A percentile compares a stretch with the other conserved stretches of the same genome.
Evolutionary conservation across 2,329 filamentous ascomycete species (phyloP).

Genomic region (Venturia aucupariae): DNA sequence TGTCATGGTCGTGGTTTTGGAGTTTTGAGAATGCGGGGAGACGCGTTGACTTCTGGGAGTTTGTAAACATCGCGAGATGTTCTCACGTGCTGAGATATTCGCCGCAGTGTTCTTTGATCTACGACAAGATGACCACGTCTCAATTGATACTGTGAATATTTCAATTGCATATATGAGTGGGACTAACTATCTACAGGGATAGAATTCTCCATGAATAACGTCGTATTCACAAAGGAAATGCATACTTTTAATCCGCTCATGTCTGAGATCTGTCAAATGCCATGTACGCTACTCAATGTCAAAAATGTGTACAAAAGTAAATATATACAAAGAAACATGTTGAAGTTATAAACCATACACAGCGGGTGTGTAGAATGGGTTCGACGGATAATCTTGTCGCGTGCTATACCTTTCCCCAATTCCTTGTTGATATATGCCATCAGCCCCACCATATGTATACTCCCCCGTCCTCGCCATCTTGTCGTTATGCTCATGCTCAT

Average conservation of each 20-base stretch:
- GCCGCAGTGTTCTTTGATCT: too few species aligned
- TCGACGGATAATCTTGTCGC: neutral
- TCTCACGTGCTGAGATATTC: neutral
- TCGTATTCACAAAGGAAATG: too few species aligned
- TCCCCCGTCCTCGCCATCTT: neutral
- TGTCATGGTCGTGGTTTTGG: conserved; percentile 28
- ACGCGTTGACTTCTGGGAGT: neutral
- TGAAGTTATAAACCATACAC: neutral
- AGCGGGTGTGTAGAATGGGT: neutral
- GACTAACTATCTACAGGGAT: too few species aligned
- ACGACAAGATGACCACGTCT: too few species aligned
- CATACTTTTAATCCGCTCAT: too few species aligned
- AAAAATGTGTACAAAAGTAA: neutral
- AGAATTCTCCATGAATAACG: too few species aligned
- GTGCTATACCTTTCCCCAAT: neutral
- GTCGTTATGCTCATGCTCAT: neutral
- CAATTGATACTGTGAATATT: too few species aligned
- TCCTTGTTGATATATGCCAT: neutral
- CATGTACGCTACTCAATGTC: neutral
- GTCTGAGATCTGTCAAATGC: neutral
- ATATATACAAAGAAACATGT: neutral
- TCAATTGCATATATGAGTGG: too few species aligned
- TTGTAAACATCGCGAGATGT: neutral
- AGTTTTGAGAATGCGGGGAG: neutral
- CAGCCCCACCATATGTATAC: neutral